Evolutionary conservation across 2,329 filamentous ascomycete species (phyloP).

Genomic region (Claviceps maximensis): DNA sequence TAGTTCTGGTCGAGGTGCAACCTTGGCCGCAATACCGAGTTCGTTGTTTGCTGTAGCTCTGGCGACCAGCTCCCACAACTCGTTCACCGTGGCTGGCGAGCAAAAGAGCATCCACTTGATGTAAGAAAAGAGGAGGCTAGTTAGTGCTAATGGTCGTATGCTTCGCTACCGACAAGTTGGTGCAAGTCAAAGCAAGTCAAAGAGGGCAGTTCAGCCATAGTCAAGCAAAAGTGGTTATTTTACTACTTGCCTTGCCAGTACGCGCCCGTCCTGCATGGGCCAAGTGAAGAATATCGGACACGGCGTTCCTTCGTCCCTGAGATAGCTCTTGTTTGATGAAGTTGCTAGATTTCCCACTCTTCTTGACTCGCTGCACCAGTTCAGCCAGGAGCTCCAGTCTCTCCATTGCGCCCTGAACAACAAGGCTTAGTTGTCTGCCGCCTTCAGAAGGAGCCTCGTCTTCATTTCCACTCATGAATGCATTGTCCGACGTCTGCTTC

Average conservation of each 20-base stretch:
- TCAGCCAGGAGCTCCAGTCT: constrained; percentile 31
- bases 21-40: constrained; percentile 62
- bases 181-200: not conserved
- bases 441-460: constrained; percentile 35
- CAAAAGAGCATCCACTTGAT: constrained; percentile 64
- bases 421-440: constrained; percentile 31
- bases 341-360: constrained; percentile 18
- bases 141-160: not conserved
- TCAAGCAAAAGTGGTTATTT: not conserved
- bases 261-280: constrained; percentile 46
- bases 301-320: constrained; percentile 33
- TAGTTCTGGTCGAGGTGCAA: constrained; percentile 40
- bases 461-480: constrained; percentile 30
- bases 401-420: constrained; percentile 39
- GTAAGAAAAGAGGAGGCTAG: not conserved
- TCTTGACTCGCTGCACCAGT: constrained; percentile 36
- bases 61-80: constrained; percentile 53
- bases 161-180: not conserved
- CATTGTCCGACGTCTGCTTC: constrained; percentile 20
- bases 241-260: constrained; percentile 46
- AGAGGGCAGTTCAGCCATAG: not conserved
- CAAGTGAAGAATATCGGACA: constrained; percentile 43
- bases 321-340: constrained; percentile 34
- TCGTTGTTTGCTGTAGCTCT: constrained; percentile 53
- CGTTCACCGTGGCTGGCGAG: constrained; percentile 37